Evolutionary conservation across 257 asterid species (phyloP).

Genomic region (Oldenlandia corymbosa): DNA sequence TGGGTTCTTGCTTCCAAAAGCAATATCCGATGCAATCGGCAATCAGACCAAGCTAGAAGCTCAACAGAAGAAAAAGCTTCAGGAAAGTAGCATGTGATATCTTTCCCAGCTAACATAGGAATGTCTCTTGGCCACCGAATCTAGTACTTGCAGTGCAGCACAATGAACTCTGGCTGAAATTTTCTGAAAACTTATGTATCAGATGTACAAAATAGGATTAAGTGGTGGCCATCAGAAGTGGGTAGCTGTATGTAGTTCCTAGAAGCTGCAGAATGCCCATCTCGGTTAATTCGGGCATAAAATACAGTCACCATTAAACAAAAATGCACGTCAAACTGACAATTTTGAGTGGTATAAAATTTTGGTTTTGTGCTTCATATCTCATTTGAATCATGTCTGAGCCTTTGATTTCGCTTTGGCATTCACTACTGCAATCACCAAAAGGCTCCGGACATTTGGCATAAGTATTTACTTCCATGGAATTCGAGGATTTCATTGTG

Average conservation of each 20-base stretch:
- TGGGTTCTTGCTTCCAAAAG: conserved; percentile 88
- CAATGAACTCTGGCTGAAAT: neutral
- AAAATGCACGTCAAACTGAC: too few species aligned
- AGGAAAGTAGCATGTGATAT: conserved; percentile 19
- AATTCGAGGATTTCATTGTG: too few species aligned
- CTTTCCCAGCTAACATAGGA: neutral
- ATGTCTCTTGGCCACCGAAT: neutral
- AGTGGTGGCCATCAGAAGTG: neutral
- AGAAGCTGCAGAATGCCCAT: neutral
- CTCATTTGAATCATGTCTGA: too few species aligned
- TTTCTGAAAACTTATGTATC: neutral
- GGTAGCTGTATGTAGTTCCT: neutral
- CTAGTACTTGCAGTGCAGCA: neutral
- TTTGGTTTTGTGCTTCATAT: too few species aligned
- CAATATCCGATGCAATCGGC: conserved; percentile 78
- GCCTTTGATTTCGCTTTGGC: too few species aligned
- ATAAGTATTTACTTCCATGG: too few species aligned
- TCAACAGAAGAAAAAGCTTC: conserved; percentile 37
- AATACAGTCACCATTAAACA: too few species aligned
- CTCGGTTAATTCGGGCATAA: too few species aligned
- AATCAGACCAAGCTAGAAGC: conserved; percentile 61
- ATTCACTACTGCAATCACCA: too few species aligned
- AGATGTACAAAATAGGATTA: neutral
- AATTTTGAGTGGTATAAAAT: too few species aligned
- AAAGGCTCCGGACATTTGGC: too few species aligned